Evolutionary conservation across 2,329 filamentous ascomycete species (phyloP), one percentile per base, ranked within the genome.

Genomic region (Plenodomus tracheiphilus): DNA sequence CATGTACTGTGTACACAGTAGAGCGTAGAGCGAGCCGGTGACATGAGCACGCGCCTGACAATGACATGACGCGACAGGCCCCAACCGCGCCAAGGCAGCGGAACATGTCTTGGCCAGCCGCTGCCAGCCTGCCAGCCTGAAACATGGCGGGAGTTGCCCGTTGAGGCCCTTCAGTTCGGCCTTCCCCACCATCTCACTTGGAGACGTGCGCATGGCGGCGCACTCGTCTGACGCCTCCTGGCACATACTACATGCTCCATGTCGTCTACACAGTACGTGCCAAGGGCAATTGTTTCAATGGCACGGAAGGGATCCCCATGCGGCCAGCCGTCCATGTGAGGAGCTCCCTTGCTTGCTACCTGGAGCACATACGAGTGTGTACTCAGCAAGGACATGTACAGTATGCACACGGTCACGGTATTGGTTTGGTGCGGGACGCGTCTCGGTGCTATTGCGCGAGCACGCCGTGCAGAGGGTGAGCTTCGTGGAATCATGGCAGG

Each of bases 101-200:
- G 48, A 9, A 42, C 6, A 32, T 15, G 28, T 10, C 28, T 11
- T 32, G 28, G 28, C 28, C 28, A 10, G 11, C 13, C 11, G 28
- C 6, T 32, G 28, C 28, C 28, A 11, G 28, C 4, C 22, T 25
- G 5, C 5, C 22, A 15, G 17, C 34, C 47, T 66, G 65, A 68
- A 65, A 66, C 64, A 34, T 62, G 58, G 63, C 59, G 58, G 47
- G 46, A 46, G 55, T 58, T 42, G 45, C 36, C 47, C 55, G 65
- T 64, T 57, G 54, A 64, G 49, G 46, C 51, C 25, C 39, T 43
- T 41, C 38, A 34, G 44, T 49, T 37, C 36, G 20, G 43, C 22
- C 49, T 48, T 40, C 47, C 46, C n/a, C 10, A 25, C 22, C 22
- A 25, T 32, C 28, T 15, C 28, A 15, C 28, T 10, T 6, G 6